phyloP scores from a whole-genome alignment of 345 rosid species.

The Acer negundo region DNA sequence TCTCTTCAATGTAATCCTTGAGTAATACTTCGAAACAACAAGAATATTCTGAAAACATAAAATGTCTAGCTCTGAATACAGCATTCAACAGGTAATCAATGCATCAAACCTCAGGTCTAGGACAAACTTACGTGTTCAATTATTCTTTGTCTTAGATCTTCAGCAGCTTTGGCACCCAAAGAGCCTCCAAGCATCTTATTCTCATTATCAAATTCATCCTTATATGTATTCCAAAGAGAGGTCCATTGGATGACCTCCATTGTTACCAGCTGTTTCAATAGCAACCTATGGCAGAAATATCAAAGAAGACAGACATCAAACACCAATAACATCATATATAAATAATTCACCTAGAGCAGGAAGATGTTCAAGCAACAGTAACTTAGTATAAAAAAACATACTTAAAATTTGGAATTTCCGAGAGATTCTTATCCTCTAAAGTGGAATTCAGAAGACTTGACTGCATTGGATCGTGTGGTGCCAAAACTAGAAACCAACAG shows the following conservation, averaged over 20 bases:
- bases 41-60: constrained; percentile 79
- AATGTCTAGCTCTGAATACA: constrained; percentile 1
- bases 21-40: constrained; percentile 93
- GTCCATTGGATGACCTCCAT: constrained; percentile 99
- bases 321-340: background rate
- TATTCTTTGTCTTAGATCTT: constrained; percentile 85
- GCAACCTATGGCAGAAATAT: constrained; percentile 47
- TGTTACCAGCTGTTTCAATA: constrained; percentile 85
- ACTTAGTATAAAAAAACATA: constrained; percentile 18
- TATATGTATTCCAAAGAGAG: constrained; percentile 79
- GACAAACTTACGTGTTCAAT: constrained; percentile 78
- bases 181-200: constrained; percentile 83
- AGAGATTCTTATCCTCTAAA: constrained; percentile 77
- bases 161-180: constrained; percentile 90
- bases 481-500: constrained; percentile 72
- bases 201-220: constrained; percentile 88
- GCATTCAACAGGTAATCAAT: background rate
- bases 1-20: constrained; percentile 85
- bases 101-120: background rate
- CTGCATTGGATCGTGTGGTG: constrained; percentile 86
- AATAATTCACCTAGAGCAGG: background rate
- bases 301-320: constrained; percentile 7
- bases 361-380: constrained; percentile 4
- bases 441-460: constrained; percentile 81
- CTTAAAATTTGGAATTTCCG: constrained; percentile 84